Evolutionary conservation across 495 filamentous ascomycete genomes (phyloP).

Genomic region (Usnea hakonensis): DNA sequence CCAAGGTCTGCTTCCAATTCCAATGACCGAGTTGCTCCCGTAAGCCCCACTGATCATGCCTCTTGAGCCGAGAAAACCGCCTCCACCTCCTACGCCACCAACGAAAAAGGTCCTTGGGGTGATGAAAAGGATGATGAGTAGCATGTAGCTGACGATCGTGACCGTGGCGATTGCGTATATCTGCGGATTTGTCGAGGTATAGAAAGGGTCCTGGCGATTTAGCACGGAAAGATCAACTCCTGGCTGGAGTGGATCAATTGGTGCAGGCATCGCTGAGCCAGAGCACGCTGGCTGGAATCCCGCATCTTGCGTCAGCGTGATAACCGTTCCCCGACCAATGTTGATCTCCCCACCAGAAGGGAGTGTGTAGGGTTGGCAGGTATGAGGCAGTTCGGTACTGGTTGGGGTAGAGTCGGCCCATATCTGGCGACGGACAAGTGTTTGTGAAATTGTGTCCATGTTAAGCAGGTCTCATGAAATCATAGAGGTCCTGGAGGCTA

Average conservation of each 20-base stretch:
- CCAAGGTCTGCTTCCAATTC: constrained; percentile 89
- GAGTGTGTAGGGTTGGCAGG: constrained; percentile 57
- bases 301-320: constrained; percentile 56
- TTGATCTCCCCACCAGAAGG: constrained; percentile 53
- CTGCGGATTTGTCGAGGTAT: constrained; percentile 82
- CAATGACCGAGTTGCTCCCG: constrained; percentile 61
- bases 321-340: constrained; percentile 46
- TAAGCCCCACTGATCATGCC: constrained; percentile 77
- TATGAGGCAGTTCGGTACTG: constrained; percentile 34
- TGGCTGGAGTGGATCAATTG: constrained; percentile 25
- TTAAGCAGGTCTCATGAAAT: background rate
- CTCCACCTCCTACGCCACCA: constrained; percentile 56
- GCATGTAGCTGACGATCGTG: constrained; percentile 85
- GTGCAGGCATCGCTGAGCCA: constrained; percentile 24
- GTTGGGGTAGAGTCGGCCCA: constrained; percentile 45
- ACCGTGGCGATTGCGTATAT: constrained; percentile 85
- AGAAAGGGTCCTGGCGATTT: constrained; percentile 77
- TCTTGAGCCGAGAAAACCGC: constrained; percentile 70
- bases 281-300: constrained; percentile 59
- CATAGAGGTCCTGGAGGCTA: background rate
- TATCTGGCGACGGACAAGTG: constrained; percentile 37
- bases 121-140: constrained; percentile 90
- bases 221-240: constrained; percentile 33
- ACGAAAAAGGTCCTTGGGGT: constrained; percentile 83
- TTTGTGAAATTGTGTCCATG: background rate